A percentile compares a stretch with the other conserved stretches of the same genome.
Conservation (phyloP, 2,329 filamentous ascomycete species). For the Botrytis pseudocinerea region DNA sequence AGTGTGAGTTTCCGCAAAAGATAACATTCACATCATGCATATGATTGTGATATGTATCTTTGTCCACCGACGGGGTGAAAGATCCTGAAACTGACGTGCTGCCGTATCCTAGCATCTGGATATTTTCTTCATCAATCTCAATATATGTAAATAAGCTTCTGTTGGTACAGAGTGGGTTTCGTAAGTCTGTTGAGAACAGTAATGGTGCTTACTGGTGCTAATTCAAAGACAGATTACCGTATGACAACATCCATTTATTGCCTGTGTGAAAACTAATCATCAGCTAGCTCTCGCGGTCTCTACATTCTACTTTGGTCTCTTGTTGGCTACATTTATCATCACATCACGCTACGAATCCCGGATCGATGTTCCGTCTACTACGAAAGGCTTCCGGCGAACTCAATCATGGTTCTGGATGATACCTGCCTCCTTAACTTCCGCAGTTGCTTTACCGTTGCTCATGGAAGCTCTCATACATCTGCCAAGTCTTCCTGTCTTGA, state of each 20-base stretch:
- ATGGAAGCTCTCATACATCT: constrained; percentile 36
- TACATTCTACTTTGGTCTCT: not conserved
- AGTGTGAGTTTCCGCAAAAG: not conserved
- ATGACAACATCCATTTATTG: not conserved
- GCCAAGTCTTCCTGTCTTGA: constrained; percentile 34
- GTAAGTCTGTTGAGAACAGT: not conserved
- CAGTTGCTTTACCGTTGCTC: constrained; percentile 33
- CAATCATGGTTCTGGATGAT: constrained; percentile 29
- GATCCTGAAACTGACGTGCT: not conserved
- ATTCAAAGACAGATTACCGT: constrained; percentile 7
- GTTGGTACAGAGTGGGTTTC: not conserved
- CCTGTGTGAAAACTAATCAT: not conserved
- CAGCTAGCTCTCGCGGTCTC: not conserved
- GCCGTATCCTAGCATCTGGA: not conserved
- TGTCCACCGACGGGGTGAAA: not conserved
- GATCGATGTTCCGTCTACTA: not conserved
- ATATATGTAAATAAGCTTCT: not conserved
- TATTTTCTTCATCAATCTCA: not conserved
- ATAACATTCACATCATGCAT: not conserved
- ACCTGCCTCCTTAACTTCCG: constrained; percentile 30
- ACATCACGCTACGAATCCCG: not conserved
- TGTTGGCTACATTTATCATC: not conserved
- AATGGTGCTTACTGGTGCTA: not conserved
- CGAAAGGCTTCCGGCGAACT: not conserved
- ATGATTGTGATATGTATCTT: not conserved